A percentile compares a stretch with the other conserved stretches of the same genome.
Evolutionary conservation across 257 asterid species (phyloP).

Genomic region (Capsicum baccatum): DNA sequence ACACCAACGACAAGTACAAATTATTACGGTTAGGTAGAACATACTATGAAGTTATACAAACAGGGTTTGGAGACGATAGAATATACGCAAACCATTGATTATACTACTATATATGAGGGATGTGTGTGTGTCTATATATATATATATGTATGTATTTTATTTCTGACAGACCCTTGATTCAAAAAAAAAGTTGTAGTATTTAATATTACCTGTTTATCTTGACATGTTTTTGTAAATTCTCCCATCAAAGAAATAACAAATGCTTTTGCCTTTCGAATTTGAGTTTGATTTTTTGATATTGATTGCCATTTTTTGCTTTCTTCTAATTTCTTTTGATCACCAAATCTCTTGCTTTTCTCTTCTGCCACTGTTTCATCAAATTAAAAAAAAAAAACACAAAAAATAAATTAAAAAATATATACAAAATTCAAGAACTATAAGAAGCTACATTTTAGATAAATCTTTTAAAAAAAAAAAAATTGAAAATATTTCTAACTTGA

Average conservation of each 20-base stretch:
- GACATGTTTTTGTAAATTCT: constrained; percentile 64
- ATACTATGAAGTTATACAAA: rapidly evolving
- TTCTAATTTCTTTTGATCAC: constrained; percentile 40
- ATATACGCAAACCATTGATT: not conserved
- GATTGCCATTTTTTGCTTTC: constrained; percentile 49
- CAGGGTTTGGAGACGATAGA: rapidly evolving
- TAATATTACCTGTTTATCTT: constrained; percentile 43
- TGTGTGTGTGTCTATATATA: no score
- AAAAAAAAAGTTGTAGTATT: no score
- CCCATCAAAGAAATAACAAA: constrained; percentile 66
- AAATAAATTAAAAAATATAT: not conserved
- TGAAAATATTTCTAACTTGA: not conserved
- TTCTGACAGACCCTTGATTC: not conserved
- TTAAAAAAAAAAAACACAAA: not conserved
- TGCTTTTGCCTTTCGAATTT: constrained; percentile 75
- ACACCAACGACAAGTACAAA: not conserved
- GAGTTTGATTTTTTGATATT: constrained; percentile 53
- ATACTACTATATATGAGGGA: not conserved
- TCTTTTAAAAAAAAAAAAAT: not conserved
- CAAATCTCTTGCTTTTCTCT: constrained; percentile 43
- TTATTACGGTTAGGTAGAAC: not conserved
- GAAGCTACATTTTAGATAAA: not conserved
- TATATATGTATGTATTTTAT: rapidly evolving
- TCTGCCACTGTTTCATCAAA: constrained; percentile 43
- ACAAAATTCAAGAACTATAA: not conserved